Conservation (phyloP, 768 basidiomycete species). For the Thelephora ganbajun region DNA sequence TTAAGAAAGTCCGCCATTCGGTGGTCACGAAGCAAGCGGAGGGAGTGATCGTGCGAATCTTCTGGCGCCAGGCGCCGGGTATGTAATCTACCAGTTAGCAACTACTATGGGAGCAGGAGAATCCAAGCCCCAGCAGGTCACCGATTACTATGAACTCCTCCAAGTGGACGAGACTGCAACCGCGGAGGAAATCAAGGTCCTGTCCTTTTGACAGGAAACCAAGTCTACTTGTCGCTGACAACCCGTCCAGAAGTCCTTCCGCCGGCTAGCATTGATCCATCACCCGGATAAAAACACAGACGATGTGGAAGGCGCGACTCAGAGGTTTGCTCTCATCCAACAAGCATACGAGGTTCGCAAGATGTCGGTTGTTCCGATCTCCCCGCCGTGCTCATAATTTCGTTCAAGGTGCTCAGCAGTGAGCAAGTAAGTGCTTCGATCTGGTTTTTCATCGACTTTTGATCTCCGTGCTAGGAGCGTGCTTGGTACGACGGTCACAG, state of each 20-base stretch:
- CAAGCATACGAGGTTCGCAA: slow-evolving; percentile 84
- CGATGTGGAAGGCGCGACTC: slow-evolving; percentile 74
- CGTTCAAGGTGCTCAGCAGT: slow-evolving; percentile 70
- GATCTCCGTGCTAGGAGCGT: slow-evolving; percentile 58
- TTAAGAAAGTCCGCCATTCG: slow-evolving; percentile 44
- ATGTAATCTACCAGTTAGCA: slow-evolving; percentile 1
- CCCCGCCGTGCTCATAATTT: not conserved
- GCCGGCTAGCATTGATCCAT: slow-evolving; percentile 71
- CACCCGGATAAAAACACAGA: slow-evolving; percentile 83
- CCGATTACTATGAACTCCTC: slow-evolving; percentile 76
- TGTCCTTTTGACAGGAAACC: slow-evolving; percentile 7
- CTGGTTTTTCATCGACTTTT: not conserved
- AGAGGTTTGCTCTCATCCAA: slow-evolving; percentile 77
- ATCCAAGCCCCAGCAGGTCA: slow-evolving; percentile 30
- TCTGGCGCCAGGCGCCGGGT: not conserved
- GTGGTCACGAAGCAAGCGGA: not conserved
- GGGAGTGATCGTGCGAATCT: not conserved
- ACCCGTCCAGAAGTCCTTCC: slow-evolving; percentile 53
- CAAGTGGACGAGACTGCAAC: slow-evolving; percentile 74
- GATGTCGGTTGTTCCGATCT: not conserved
- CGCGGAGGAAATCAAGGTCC: slow-evolving; percentile 78
- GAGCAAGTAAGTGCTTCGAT: slow-evolving; percentile 58
- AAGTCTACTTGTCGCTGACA: slow-evolving; percentile 1
- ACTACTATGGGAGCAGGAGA: slow-evolving; percentile 53
- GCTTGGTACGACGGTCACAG: slow-evolving; percentile 97